Base-by-base conservation (phyloP, 176 grass and related monocot species). In the Oryza glaberrima region DNA sequence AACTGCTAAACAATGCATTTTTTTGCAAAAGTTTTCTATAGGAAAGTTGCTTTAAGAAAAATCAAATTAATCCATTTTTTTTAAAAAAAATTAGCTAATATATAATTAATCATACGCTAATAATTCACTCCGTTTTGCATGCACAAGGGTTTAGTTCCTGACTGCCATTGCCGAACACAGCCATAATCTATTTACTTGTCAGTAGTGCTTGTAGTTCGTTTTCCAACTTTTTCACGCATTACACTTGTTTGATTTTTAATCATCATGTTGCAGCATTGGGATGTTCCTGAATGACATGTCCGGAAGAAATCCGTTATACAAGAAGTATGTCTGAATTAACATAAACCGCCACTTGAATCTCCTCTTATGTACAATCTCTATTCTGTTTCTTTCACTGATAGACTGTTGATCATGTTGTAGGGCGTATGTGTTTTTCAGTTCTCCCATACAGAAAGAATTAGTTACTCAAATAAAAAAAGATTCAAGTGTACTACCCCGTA, bases 391-490 rank as follows among this genome's bases (percentile, higher is more conserved):
- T 46, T 43, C 85, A 61, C 86, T 90, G 69, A 58, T 38, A 41
- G 13, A 70, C 28, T 86, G 51, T 48, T 87, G 66, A 56, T 79
- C 10, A 46, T 86, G 47, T 82, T 90, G 54, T 73, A 94, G 92
- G 86, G 94, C 94, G 26, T 94, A 89, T 81, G 90, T 98, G 63
- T 98, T 95, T 93, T 98, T 98, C 88, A 98, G 93, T 88, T 98
- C 96, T 69, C 63, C 89, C 4, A 79, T 93, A 67, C 83, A 85
- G 32, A 95, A 70, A 84, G 96, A 98, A 74, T 88, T 98, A 79
- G 91, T 98, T 74, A 83, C 85, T 82, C 89, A 88, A 70, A 95
- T 98, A 65, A 98, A 90, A 80, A 94, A 80, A 73, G 96, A 98
- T 85, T 68, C 83, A n/a, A 94, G 91, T 95, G 91, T 98, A 43